Base-by-base conservation (phyloP, 108 stramenopile species). In the Mediolabrus comicus region DNA sequence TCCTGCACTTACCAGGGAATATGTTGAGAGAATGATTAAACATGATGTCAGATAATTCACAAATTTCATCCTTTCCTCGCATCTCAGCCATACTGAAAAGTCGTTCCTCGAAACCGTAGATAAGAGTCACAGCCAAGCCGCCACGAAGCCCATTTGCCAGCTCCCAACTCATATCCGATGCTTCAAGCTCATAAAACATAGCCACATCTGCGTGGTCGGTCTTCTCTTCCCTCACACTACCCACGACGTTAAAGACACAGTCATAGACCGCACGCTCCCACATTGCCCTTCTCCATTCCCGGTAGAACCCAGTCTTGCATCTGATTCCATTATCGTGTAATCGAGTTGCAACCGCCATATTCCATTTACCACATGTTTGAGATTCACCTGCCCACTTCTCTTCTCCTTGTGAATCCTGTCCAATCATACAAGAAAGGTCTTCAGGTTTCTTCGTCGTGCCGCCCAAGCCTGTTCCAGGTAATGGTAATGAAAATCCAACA, bases 71-170 rank as follows among this genome's bases (percentile, higher is more conserved):
- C 25, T 62, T 57, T 51, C 84, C 87, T 19, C 56, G 66, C 25
- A 53, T 72, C 65, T 90, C 89, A 12, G 86, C 89, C 30, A 93
- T 65, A 11, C 87, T 87, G 65, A 89, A 89, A 29, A 93, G 34
- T 1, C 92, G 74, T 49, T 93, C 89, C 72, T 93, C 92, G 74
- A 93, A 90, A 3, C 92, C 92, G 83, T 86, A 93, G 25, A 80
- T 77, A 31, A 93, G 53, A 16, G 92, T 93, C 28, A 93, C 73
- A 35, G 92, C 92, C 53, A 86, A 76, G 69, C 83, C 84, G 53
- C 88, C 92, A 25, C 89, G 84, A 10, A 93, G 68, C 24, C 53
- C 33, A 24, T 82, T 74, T 4, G 87, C 85, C 13, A 93, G 78
- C 52, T 93, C 83, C 92, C 92, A 93, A 34, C 89, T 54, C 77